Base-by-base conservation (phyloP, 805 yeast species). In the Monosporozyma aquatica region DNA sequence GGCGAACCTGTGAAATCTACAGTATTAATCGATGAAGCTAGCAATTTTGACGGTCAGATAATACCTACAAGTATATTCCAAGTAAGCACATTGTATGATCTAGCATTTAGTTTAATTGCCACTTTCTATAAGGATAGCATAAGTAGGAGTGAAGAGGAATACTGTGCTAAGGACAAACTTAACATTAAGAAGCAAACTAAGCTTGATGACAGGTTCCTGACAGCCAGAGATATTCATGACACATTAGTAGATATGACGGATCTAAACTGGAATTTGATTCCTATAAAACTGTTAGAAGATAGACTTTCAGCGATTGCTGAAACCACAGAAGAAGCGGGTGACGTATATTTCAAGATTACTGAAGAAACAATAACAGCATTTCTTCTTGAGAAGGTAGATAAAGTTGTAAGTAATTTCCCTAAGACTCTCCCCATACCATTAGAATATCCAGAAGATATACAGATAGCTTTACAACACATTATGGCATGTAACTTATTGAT, bases 331-430 rank as follows among this genome's bases (percentile, higher is more conserved):
- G 78, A 72, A 43, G 68, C 64, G 14, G 76, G 66, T 23, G 74
- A 70, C 35, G 36, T 43, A 2, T 74, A 70, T 45, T 72, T 62
- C 56, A 75, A 70, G 51, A 67, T 71, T 24, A 67, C 75, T 1
- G 44, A 57, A 3, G 52, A 49, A 1, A 71, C 66, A 43, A 66
- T 74, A 2, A 44, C 67, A 2, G 43, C 46, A 1, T 73, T 59
- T 47, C 52, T 81, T 7, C 54, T 64, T 11, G 34, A 18, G 0
- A 76, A 68, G 47, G 65, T 75, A 2, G 47, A 50, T 0, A 51
- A 52, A n/a, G 54, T 78, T 1, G 46, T 56, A 0, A 24, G 38
- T 0, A 50, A 56, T 8, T 67, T 77, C 43, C 77, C 78, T 0
- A 20, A 44, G 13, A 58, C 68, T 8, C 46, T 69, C 8, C 52